Conservation (phyloP, 805 yeast genomes). For the Pichia nanzhaoensis region DNA sequence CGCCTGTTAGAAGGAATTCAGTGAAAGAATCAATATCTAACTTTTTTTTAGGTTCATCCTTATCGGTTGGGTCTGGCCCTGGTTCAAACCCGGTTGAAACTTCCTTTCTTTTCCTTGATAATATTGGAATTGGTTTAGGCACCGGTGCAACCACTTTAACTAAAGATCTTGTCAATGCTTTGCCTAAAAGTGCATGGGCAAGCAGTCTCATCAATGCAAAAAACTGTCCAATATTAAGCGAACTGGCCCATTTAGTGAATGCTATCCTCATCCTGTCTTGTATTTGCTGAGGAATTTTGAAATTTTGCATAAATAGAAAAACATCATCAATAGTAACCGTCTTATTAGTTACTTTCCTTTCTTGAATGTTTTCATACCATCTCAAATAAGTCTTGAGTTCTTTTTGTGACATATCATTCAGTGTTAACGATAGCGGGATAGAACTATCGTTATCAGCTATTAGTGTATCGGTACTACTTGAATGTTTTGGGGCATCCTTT, state of each 20-base stretch:
- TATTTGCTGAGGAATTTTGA: slow-evolving; percentile 49
- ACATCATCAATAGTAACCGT: slow-evolving; percentile 69
- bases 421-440: slow-evolving; percentile 59
- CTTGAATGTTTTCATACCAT: slow-evolving; percentile 85
- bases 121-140: slow-evolving; percentile 75
- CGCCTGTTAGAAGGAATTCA: slow-evolving; percentile 75
- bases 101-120: slow-evolving; percentile 48
- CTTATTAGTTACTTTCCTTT: slow-evolving; percentile 54
- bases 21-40: slow-evolving; percentile 84
- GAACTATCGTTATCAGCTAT: slow-evolving; percentile 31
- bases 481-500: slow-evolving; percentile 7
- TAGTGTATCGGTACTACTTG: slow-evolving; percentile 26
- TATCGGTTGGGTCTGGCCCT: slow-evolving; percentile 4
- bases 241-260: slow-evolving; percentile 47
- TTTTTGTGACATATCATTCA: slow-evolving; percentile 62
- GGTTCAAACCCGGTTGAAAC: slow-evolving; percentile 9
- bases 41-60: slow-evolving; percentile 26
- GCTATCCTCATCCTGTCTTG: slow-evolving; percentile 44
- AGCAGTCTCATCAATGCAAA: slow-evolving; percentile 79
- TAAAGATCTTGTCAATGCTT: slow-evolving; percentile 46
- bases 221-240: slow-evolving; percentile 83
- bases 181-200: slow-evolving; percentile 53
- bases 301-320: slow-evolving; percentile 71
- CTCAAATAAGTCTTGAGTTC: slow-evolving; percentile 83
- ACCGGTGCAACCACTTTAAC: slow-evolving; percentile 54